These are phyloP conservation scores for Linaria vulgaris DNA, from an alignment of 257 asterid species.

Conservation along the genomic window DNA sequence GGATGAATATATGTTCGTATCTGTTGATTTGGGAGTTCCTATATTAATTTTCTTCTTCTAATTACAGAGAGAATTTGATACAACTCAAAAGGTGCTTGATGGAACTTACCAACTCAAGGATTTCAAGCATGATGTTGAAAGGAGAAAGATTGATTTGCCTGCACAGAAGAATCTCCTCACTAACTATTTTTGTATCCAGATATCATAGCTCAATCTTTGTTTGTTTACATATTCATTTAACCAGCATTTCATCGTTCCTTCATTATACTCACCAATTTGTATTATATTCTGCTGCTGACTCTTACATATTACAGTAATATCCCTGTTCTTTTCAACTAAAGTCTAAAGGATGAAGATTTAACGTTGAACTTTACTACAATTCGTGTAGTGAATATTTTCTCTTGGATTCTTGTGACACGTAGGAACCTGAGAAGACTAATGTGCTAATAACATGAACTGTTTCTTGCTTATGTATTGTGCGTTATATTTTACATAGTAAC, in stretches of 20 bases:
- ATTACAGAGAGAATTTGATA: constrained; percentile 42
- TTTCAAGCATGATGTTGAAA: constrained; percentile 63
- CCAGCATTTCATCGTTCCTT: constrained; percentile 17
- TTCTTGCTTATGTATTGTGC: neutral
- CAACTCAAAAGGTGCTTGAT: constrained; percentile 36
- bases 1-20: constrained; percentile 6
- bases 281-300: no score
- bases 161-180: constrained; percentile 87
- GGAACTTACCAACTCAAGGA: constrained; percentile 54
- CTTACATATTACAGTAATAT: neutral
- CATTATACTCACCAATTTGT: no score
- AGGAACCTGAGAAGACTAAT: constrained; percentile 10
- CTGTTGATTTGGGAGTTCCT: constrained; percentile 5
- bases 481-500: neutral
- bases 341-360: neutral
- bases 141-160: constrained; percentile 79
- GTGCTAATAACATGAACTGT: constrained; percentile 7
- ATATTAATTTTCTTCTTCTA: constrained; percentile 22
- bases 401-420: neutral
- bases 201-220: constrained; percentile 3
- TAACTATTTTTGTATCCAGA: constrained; percentile 93
- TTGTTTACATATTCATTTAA: constrained; percentile 9
- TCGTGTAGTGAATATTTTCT: neutral
- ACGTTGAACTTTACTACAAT: neutral
- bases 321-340: constrained; percentile 6